Evolutionary conservation across 192 early-diverging fungal genomes (phyloP).

Genomic region (Dissophora ornata): DNA sequence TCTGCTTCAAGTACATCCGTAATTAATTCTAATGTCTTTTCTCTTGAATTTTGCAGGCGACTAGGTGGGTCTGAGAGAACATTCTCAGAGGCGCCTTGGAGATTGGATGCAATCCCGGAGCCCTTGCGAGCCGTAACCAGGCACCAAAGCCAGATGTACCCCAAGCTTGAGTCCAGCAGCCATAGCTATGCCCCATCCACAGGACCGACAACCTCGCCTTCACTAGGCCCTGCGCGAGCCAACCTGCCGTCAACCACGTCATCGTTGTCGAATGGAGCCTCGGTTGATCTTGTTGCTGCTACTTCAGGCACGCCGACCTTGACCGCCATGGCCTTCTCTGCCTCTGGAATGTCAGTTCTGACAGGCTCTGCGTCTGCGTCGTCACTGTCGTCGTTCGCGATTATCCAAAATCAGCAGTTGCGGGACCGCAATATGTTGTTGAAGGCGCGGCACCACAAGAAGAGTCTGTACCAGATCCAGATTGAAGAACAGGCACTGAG

Average conservation of each 20-base stretch:
- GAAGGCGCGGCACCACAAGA: slow-evolving; percentile 55
- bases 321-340: slow-evolving; percentile 1
- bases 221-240: background rate
- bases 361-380: slow-evolving; percentile 8
- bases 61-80: slow-evolving; percentile 12
- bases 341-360: background rate
- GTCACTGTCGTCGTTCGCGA: slow-evolving; percentile 47
- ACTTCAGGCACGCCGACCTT: background rate
- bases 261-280: background rate
- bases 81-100: slow-evolving; percentile 36
- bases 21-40: too few relatives aligned
- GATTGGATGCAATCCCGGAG: slow-evolving; percentile 43
- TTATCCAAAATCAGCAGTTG: slow-evolving; percentile 58
- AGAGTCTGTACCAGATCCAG: slow-evolving; percentile 63
- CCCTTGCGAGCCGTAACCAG: slow-evolving; percentile 39
- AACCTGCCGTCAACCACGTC: background rate
- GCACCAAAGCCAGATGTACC: slow-evolving; percentile 50
- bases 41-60: slow-evolving; percentile 3
- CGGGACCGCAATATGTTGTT: slow-evolving; percentile 44
- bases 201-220: background rate
- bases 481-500: slow-evolving; percentile 59
- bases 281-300: background rate
- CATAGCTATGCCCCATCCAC: background rate
- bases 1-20: background rate
- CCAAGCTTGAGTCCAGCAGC: slow-evolving; percentile 19